Evolutionary conservation across 495 filamentous ascomycete species (phyloP), one percentile per base, ranked within the genome.

Genomic region (Penicillium angulare): DNA sequence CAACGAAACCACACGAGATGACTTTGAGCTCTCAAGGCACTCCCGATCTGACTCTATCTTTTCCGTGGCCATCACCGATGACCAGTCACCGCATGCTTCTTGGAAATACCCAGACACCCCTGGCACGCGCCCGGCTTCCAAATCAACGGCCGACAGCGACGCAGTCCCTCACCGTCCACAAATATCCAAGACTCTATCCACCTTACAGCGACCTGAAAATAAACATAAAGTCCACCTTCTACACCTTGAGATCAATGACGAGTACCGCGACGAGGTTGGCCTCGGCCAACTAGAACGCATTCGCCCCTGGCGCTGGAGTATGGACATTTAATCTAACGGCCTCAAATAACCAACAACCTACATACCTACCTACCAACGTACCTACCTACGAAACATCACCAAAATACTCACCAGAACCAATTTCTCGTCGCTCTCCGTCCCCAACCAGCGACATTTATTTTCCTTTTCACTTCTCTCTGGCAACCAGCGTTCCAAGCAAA

Each of bases 251-350:
- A 68, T 77, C 50, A 72, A 67, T 36, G 69, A 74, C 40, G 59
- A 67, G 3, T 12, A 35, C 22, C 56, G 56, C 52, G 64, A 70
- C 21, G 69, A 75, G 31, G 44, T 75, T 31, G 66, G 47, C 8
- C 32, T 69, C 36, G 71, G 71, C 21, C 61, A 74, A 38, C 52
- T 74, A 15, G 68, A 77, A 58, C 68, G 57, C 31, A 58, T 72
- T 40, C 70, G 69, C 20, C 72, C 72, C 1, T 75, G 67, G 66
- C 69, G 73, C 51, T 77, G 73, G 73, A 77, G 73, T 48, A 75
- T 77, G 71, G 73, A 77, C 45, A 69, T 77, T 21, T 77, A 57
- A 66, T 77, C 23, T 77, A 57, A 66, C 10, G n/a, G 16, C 43
- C 33, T 46, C 27, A n/a, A n/a, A n/a, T n/a, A n/a, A n/a, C n/a